phyloP scores from a whole-genome alignment of 2,329 filamentous ascomycete genomes.

The Gaeumannomyces tritici region DNA sequence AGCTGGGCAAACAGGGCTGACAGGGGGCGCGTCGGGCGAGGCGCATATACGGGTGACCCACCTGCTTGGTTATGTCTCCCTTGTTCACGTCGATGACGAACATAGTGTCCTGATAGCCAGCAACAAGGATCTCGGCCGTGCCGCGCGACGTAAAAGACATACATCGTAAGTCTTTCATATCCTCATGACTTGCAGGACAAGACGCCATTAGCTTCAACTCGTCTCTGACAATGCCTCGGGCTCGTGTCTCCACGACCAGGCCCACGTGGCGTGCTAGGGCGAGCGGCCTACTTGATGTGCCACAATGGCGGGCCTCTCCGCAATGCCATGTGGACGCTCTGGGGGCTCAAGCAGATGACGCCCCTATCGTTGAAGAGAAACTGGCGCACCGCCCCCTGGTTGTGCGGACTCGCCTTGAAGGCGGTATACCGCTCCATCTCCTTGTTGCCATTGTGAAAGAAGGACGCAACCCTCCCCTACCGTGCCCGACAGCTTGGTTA shows the following conservation, averaged over 20 bases:
- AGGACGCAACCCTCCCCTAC: constrained; percentile 81
- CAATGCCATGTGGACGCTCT: constrained; percentile 80
- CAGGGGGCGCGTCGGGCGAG: background rate
- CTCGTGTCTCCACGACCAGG: background rate
- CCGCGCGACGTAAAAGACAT: constrained; percentile 93
- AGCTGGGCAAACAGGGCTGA: background rate
- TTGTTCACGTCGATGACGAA: constrained; percentile 64
- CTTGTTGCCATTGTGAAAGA: constrained; percentile 52
- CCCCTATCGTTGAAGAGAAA: constrained; percentile 87
- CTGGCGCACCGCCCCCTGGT: constrained; percentile 75
- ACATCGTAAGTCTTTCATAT: constrained; percentile 81
- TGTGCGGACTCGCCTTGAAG: constrained; percentile 64
- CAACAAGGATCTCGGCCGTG: constrained; percentile 74
- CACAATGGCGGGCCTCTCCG: constrained; percentile 77
- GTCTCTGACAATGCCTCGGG: background rate
- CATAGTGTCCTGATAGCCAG: constrained; percentile 79
- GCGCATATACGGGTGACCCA: constrained; percentile 8
- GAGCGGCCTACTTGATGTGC: constrained; percentile 59
- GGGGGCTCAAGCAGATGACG: constrained; percentile 72
- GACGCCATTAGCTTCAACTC: background rate
- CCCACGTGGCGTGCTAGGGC: background rate
- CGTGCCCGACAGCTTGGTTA: background rate
- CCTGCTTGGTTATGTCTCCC: constrained; percentile 57
- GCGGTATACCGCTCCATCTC: constrained; percentile 87
- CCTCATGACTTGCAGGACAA: constrained; percentile 44